Evolutionary conservation across 768 basidiomycete species (phyloP).

Genomic region (Tulasnella sp.): DNA sequence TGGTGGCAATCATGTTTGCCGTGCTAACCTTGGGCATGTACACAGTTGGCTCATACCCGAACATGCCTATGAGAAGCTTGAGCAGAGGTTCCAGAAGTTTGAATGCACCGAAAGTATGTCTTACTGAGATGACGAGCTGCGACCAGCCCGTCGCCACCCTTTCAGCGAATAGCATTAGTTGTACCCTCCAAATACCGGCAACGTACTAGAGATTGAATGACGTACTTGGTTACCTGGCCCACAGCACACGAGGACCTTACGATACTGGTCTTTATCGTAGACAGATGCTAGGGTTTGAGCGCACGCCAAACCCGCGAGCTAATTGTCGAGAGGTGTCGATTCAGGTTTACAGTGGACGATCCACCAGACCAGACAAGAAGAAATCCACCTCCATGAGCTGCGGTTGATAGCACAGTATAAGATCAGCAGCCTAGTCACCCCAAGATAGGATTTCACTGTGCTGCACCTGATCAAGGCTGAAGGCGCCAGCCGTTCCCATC

Average conservation of each 20-base stretch:
- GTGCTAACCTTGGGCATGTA: slow-evolving; percentile 98
- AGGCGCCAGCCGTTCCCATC: slow-evolving; percentile 80
- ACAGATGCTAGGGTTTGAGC: slow-evolving; percentile 77
- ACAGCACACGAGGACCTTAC: slow-evolving; percentile 83
- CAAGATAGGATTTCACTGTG: slow-evolving; percentile 22
- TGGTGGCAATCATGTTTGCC: too few species aligned
- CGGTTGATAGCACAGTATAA: not conserved
- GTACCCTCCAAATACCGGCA: not conserved
- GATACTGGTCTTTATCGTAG: slow-evolving; percentile 56
- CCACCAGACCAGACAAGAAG: too few species aligned
- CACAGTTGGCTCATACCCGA: slow-evolving; percentile 79
- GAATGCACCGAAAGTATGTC: not conserved
- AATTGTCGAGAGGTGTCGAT: too few species aligned
- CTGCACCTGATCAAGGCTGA: slow-evolving; percentile 77
- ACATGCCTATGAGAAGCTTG: slow-evolving; percentile 49
- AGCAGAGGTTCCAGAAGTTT: not conserved
- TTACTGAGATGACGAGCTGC: not conserved
- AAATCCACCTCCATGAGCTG: slow-evolving; percentile 89
- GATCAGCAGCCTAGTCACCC: not conserved
- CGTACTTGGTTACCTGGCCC: slow-evolving; percentile 91
- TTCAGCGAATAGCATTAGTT: slow-evolving; percentile 28
- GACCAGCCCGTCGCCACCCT: slow-evolving; percentile 19
- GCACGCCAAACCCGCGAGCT: slow-evolving; percentile 82
- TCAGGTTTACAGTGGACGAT: too few species aligned
- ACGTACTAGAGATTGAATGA: not conserved